A percentile compares a stretch with the other conserved stretches of the same genome.
These are phyloP conservation scores for Mycena vitilis DNA, from an alignment of 768 basidiomycete species.

Conservation along the genomic window DNA sequence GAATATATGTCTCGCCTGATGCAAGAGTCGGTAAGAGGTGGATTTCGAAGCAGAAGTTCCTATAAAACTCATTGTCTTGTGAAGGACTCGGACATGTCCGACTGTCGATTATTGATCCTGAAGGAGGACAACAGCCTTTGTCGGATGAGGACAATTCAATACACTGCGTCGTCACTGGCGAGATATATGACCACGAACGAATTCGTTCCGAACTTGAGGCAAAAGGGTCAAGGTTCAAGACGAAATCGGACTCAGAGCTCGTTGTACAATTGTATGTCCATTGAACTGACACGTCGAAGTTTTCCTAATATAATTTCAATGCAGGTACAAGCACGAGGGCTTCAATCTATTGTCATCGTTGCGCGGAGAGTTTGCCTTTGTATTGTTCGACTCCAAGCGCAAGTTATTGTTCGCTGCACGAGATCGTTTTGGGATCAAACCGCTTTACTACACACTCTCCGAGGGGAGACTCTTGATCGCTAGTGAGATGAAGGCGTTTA, in stretches of 20 bases:
- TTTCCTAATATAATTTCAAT: too few species aligned
- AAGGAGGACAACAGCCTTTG: constrained; percentile 30
- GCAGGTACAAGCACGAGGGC: constrained; percentile 26
- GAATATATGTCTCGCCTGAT: constrained; percentile 15
- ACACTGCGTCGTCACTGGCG: constrained; percentile 30
- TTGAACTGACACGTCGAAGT: too few species aligned
- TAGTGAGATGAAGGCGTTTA: constrained; percentile 35
- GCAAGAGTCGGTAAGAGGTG: constrained; percentile 13
- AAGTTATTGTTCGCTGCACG: constrained; percentile 29
- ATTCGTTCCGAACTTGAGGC: constrained; percentile 31
- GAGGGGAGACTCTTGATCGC: constrained; percentile 25
- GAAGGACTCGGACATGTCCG: constrained; percentile 29
- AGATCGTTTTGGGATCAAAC: constrained; percentile 36
- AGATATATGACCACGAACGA: constrained; percentile 31
- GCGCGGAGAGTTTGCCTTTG: constrained; percentile 36
- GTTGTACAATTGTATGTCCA: constrained; percentile 25
- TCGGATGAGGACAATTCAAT: constrained; percentile 22
- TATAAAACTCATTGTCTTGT: neutral
- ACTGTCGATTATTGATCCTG: constrained; percentile 33
- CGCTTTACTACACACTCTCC: constrained; percentile 28
- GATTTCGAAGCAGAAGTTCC: neutral
- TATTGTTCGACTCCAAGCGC: constrained; percentile 26
- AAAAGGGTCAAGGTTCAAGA: constrained; percentile 29
- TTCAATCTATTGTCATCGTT: constrained; percentile 18
- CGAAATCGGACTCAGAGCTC: constrained; percentile 30